Conservation (phyloP, 192 early-diverging fungal genomes). For the Umbelopsis sp. region DNA sequence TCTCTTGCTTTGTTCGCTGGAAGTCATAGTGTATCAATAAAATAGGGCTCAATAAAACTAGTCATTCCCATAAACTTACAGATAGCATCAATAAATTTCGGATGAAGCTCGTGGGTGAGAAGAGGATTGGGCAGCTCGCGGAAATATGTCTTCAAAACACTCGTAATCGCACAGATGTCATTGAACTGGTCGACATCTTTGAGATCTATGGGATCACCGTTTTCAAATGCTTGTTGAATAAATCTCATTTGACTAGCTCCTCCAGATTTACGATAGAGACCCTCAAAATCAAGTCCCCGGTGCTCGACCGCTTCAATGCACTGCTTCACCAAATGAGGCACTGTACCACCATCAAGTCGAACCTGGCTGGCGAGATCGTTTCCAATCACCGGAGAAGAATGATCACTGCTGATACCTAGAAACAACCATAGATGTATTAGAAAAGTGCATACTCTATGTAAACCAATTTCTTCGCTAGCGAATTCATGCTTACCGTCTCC, state of each 20-base stretch:
- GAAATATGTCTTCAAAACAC: conserved; percentile 79
- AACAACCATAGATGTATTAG: not conserved
- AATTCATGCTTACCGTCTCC: not conserved
- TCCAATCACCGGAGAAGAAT: conserved; percentile 61
- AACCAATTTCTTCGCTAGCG: not conserved
- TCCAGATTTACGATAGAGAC: conserved; percentile 81
- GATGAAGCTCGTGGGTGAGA: conserved; percentile 67
- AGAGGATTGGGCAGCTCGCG: conserved; percentile 74
- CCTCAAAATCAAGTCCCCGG: conserved; percentile 67
- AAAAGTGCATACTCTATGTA: not conserved
- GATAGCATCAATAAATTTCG: conserved; percentile 62
- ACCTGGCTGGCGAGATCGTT: conserved; percentile 63
- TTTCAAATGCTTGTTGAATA: conserved; percentile 64
- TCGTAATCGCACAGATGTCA: conserved; percentile 76
- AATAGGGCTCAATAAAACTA: not conserved
- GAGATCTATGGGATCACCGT: conserved; percentile 48
- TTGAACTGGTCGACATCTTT: conserved; percentile 53
- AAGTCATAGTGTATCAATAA: conserved; percentile 12
- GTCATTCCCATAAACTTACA: conserved; percentile 27
- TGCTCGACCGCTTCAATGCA: conserved; percentile 72
- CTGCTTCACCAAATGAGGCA: conserved; percentile 71
- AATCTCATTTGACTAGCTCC: conserved; percentile 66
- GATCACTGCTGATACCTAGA: not conserved
- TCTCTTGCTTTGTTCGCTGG: conserved; percentile 23
- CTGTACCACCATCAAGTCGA: conserved; percentile 50